Conservation (phyloP, 768 basidiomycete genomes). For the Calocybe cyanea region DNA sequence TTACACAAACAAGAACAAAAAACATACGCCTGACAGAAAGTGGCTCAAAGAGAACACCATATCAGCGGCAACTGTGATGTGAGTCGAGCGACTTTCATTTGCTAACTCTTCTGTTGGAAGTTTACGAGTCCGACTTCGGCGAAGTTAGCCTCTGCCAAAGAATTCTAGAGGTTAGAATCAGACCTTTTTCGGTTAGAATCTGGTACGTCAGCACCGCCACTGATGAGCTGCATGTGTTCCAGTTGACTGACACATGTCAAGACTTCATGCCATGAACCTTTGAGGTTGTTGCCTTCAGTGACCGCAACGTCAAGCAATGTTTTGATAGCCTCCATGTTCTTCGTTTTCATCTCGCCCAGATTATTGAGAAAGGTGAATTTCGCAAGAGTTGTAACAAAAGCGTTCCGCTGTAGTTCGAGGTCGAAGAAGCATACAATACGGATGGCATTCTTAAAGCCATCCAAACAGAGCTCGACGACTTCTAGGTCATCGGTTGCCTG, state of each 20-base stretch:
- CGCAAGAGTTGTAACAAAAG: constrained; percentile 92
- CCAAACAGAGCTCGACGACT: constrained; percentile 85
- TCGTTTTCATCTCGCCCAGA: constrained; percentile 96
- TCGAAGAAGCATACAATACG: constrained; percentile 97
- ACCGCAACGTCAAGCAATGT: constrained; percentile 90
- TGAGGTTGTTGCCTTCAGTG: constrained; percentile 94
- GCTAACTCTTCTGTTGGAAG: constrained; percentile 90
- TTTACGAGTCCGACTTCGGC: constrained; percentile 48
- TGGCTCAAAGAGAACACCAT: constrained; percentile 99
- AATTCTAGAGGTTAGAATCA: constrained; percentile 19
- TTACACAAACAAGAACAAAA: background rate
- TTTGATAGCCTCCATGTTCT: constrained; percentile 99
- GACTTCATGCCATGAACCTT: constrained; percentile 95
- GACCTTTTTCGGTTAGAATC: constrained; percentile 82
- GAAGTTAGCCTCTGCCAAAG: constrained; percentile 7
- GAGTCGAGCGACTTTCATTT: constrained; percentile 93
- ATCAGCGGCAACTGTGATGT: constrained; percentile 97
- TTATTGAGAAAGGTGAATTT: constrained; percentile 99
- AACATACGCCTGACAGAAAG: constrained; percentile 88
- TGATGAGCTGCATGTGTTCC: constrained; percentile 97
- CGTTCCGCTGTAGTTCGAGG: constrained; percentile 95
- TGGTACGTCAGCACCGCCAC: constrained; percentile 80
- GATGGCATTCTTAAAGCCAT: constrained; percentile 97
- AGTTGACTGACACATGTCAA: constrained; percentile 96
- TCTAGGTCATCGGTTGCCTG: constrained; percentile 96